Evolutionary conservation across 176 grass and related monocot species (phyloP).

Genomic region (Musa beccarii): DNA sequence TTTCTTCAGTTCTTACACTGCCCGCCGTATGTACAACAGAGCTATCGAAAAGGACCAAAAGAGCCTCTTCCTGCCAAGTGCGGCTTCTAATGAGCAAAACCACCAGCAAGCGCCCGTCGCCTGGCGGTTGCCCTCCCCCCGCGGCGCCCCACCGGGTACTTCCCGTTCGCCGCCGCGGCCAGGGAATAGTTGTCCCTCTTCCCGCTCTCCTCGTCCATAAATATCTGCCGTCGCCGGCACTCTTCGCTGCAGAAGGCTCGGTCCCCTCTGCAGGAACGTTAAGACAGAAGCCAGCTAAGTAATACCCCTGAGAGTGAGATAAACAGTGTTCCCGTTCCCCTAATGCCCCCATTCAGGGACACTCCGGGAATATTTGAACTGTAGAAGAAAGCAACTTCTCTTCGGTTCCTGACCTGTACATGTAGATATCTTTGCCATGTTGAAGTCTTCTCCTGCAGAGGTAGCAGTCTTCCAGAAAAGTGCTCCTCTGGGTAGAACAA

Average conservation of each 20-base stretch:
- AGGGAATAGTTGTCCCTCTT: conserved; percentile 15
- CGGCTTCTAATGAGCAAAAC: not conserved
- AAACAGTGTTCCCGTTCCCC: no score
- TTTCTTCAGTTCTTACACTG: no score
- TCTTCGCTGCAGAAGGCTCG: conserved; percentile 12
- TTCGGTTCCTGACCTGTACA: conserved; percentile 24
- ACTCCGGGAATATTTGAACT: no score
- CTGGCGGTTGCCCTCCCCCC: not conserved
- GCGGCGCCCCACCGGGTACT: not conserved
- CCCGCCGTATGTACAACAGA: no score
- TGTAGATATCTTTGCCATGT: conserved; percentile 33
- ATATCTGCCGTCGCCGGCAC: conserved; percentile 27
- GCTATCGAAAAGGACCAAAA: no score
- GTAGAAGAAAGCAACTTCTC: no score
- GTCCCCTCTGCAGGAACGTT: conserved; percentile 3
- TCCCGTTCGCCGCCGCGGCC: not conserved
- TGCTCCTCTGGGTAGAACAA: not conserved
- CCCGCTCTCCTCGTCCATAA: conserved; percentile 28
- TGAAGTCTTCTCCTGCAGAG: conserved; percentile 28
- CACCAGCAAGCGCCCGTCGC: not conserved
- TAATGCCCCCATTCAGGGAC: no score
- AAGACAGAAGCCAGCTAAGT: not conserved
- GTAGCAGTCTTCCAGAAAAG: conserved; percentile 35
- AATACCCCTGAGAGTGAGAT: not conserved
- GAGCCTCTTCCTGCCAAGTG: not conserved